Percentiles rank a stretch among this genome's conserved stretches.
These are phyloP conservation scores for Psidium friedrichsthalianum DNA, from an alignment of 345 rosid genomes.

Conservation along the genomic window DNA sequence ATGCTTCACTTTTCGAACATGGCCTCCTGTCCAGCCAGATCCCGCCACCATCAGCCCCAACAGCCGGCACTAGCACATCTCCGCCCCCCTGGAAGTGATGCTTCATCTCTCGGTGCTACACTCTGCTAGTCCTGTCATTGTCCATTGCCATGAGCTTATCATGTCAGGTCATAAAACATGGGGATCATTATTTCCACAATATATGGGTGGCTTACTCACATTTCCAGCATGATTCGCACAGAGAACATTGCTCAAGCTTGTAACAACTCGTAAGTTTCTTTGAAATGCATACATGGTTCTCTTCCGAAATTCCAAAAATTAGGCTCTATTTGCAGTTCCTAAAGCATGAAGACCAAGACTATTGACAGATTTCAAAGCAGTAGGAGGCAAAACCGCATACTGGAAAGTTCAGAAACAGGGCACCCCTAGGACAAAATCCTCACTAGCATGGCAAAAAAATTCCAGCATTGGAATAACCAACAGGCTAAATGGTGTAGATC, in stretches of 20 bases:
- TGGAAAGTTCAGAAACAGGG: no score
- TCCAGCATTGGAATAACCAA: no score
- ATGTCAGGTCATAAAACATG: background rate
- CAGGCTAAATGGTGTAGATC: no score
- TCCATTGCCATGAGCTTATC: background rate
- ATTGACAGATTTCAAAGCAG: no score
- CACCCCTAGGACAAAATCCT: no score
- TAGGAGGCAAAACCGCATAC: no score
- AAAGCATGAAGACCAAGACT: background rate
- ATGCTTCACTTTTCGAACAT: background rate
- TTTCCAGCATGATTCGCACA: no score
- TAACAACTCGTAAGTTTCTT: no score
- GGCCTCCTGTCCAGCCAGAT: background rate
- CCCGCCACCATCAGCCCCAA: background rate
- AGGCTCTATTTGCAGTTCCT: no score
- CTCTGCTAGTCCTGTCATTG: background rate
- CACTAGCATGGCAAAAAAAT: no score
- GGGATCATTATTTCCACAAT: background rate
- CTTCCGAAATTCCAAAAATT: background rate
- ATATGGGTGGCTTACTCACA: background rate
- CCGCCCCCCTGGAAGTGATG: accelerated
- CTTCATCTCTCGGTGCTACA: accelerated
- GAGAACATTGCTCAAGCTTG: no score
- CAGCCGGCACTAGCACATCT: background rate
- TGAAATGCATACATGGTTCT: no score